These are phyloP conservation scores for Penicillium argentinense DNA, from an alignment of 495 filamentous ascomycete genomes.

Conservation along the genomic window DNA sequence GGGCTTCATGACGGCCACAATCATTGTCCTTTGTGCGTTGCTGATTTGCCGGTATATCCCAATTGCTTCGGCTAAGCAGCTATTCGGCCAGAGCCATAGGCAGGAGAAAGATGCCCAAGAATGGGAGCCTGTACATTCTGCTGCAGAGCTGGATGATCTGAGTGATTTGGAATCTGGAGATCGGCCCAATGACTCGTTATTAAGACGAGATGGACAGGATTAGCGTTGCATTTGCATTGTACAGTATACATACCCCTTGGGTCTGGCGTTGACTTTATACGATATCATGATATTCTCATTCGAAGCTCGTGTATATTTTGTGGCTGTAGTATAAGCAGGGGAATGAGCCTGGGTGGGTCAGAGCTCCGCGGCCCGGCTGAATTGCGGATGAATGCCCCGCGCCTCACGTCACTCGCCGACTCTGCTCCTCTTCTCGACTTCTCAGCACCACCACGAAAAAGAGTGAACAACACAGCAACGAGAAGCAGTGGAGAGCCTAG, in stretches of 20 bases:
- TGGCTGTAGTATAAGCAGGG: no score
- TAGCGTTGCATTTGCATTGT: neutral
- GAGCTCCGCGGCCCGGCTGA: no score
- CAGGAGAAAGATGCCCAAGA: neutral
- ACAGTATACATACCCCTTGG: neutral
- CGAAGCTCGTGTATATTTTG: no score
- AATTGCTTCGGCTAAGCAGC: neutral
- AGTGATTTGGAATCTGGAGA: slow-evolving; percentile 8
- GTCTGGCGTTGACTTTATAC: no score
- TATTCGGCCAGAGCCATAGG: neutral
- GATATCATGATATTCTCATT: no score
- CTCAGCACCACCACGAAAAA: no score
- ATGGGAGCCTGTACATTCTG: slow-evolving; percentile 1
- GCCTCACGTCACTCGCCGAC: no score
- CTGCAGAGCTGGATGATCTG: slow-evolving; percentile 13
- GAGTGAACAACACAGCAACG: no score
- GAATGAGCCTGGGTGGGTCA: no score
- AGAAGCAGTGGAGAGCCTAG: no score
- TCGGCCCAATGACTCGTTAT: slow-evolving; percentile 2
- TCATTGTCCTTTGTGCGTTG: slow-evolving; percentile 10
- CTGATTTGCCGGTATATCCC: neutral
- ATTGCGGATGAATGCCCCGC: no score
- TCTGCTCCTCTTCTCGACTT: no score
- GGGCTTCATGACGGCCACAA: slow-evolving; percentile 10
- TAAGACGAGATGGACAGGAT: neutral